Evolutionary conservation across 1,284 basidiomycete genomes (phyloP).

Genomic region (Rhodotorula mucilaginosa): DNA sequence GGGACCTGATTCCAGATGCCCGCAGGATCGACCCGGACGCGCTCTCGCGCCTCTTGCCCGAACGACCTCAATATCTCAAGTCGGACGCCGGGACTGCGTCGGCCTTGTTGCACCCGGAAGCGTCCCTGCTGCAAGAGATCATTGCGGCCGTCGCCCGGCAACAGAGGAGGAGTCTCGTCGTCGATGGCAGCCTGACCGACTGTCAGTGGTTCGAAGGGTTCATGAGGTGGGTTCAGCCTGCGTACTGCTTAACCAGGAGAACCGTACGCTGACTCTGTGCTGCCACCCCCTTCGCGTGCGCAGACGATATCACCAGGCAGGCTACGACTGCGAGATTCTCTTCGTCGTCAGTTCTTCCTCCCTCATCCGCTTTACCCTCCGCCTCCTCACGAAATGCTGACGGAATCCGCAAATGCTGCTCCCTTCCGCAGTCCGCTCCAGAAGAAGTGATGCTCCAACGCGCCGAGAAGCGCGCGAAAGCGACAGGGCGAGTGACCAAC

Average conservation of each 20-base stretch:
- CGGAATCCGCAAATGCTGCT: too few species aligned
- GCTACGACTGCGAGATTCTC: slow-evolving; percentile 42
- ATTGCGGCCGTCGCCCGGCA: slow-evolving; percentile 35
- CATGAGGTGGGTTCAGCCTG: slow-evolving; percentile 21
- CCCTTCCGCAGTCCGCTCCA: slow-evolving; percentile 33
- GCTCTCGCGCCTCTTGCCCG: slow-evolving; percentile 41
- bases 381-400: background rate
- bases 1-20: too few species aligned
- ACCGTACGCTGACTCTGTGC: background rate
- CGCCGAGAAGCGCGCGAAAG: slow-evolving; percentile 38
- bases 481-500: slow-evolving; percentile 39
- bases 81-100: slow-evolving; percentile 29
- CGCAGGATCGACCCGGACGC: slow-evolving; percentile 44
- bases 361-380: too few species aligned
- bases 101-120: slow-evolving; percentile 41
- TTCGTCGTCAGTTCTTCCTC: slow-evolving; percentile 37
- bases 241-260: too few species aligned
- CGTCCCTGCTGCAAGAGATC: slow-evolving; percentile 42
- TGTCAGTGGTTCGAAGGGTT: slow-evolving; percentile 41
- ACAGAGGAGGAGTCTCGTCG: slow-evolving; percentile 34
- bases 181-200: slow-evolving; percentile 44
- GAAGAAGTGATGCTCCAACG: slow-evolving; percentile 40
- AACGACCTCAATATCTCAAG: slow-evolving; percentile 40
- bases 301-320: slow-evolving; percentile 30
- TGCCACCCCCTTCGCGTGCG: too few species aligned